Conservation (phyloP, 805 yeast species). For the Yarrowia divulgata region DNA sequence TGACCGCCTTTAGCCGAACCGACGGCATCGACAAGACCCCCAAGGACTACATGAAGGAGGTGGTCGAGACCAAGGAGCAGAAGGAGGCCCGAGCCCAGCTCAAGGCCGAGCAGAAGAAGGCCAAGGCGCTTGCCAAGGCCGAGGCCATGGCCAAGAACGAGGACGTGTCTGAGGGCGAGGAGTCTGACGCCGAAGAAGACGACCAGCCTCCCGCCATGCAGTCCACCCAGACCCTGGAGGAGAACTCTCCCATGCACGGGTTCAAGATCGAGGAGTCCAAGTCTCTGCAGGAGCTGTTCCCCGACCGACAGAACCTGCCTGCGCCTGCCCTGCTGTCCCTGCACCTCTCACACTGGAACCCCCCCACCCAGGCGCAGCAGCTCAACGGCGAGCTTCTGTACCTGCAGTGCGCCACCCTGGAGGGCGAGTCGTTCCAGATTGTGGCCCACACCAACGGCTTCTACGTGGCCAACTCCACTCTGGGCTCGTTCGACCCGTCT, state of each 20-base stretch:
- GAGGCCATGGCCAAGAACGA: slow-evolving; percentile 41
- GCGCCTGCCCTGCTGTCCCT: slow-evolving; percentile 61
- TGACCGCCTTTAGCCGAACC: slow-evolving; percentile 54
- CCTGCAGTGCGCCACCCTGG: slow-evolving; percentile 76
- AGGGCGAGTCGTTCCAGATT: slow-evolving; percentile 77
- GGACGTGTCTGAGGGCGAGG: slow-evolving; percentile 8
- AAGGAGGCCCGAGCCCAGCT: slow-evolving; percentile 32
- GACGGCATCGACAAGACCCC: slow-evolving; percentile 45
- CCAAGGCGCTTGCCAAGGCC: slow-evolving; percentile 28
- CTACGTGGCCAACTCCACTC: slow-evolving; percentile 73
- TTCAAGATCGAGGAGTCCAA: slow-evolving; percentile 40
- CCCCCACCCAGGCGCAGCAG: slow-evolving; percentile 71
- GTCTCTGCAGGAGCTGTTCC: slow-evolving; percentile 39
- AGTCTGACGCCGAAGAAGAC: slow-evolving; percentile 37
- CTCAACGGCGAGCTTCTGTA: slow-evolving; percentile 81
- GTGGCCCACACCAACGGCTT: slow-evolving; percentile 84
- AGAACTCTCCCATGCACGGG: slow-evolving; percentile 46
- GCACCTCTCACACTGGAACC: slow-evolving; percentile 82
- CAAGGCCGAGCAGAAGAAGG: slow-evolving; percentile 41
- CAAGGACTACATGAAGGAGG: slow-evolving; percentile 36
- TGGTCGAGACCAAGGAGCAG: slow-evolving; percentile 40
- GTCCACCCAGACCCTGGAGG: slow-evolving; percentile 47
- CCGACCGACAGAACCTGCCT: slow-evolving; percentile 41
- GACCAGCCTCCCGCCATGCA: slow-evolving; percentile 40
- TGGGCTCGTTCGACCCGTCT: slow-evolving; percentile 73